phyloP scores from a whole-genome alignment of 371 early-diverging fungal genomes.

The Sporodiniella umbellata region DNA sequence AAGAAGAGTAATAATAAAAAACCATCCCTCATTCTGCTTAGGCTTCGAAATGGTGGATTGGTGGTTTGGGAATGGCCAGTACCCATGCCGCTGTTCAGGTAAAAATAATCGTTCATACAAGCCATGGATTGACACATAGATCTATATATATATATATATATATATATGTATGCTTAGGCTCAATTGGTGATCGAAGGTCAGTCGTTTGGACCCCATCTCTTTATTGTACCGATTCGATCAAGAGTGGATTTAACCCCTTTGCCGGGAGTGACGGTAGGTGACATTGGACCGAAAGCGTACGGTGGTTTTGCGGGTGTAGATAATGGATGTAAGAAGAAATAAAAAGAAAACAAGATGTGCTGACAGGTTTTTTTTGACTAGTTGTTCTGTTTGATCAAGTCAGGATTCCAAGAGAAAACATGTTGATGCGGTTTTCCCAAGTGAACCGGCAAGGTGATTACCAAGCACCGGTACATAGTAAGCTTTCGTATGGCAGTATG shows the following conservation, averaged over 20 bases:
- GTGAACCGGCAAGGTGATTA: constrained; percentile 69
- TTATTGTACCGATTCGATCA: constrained; percentile 83
- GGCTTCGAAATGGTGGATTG: constrained; percentile 91
- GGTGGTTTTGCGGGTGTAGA: constrained; percentile 71
- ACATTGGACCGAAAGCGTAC: constrained; percentile 83
- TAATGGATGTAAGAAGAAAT: constrained; percentile 68
- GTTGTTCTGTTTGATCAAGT: constrained; percentile 66
- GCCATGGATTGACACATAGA: too few relatives aligned
- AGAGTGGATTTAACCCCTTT: constrained; percentile 62
- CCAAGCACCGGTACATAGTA: constrained; percentile 43
- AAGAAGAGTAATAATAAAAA: not conserved
- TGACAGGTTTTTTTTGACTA: constrained; percentile 17
- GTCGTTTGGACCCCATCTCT: constrained; percentile 76
- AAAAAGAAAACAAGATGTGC: not conserved
- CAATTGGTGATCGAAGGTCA: constrained; percentile 74
- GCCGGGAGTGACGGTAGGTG: constrained; percentile 84
- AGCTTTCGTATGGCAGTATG: constrained; percentile 79
- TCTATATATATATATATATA: too few relatives aligned
- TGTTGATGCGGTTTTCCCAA: constrained; percentile 77
- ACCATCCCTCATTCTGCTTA: not conserved
- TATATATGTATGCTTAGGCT: too few relatives aligned
- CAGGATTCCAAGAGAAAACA: constrained; percentile 75
- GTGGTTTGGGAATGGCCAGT: constrained; percentile 58
- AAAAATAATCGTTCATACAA: not conserved
- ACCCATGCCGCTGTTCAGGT: constrained; percentile 82